These are phyloP conservation scores for Claviceps spartinae DNA, from an alignment of 2,329 filamentous ascomycete genomes.

Conservation along the genomic window DNA sequence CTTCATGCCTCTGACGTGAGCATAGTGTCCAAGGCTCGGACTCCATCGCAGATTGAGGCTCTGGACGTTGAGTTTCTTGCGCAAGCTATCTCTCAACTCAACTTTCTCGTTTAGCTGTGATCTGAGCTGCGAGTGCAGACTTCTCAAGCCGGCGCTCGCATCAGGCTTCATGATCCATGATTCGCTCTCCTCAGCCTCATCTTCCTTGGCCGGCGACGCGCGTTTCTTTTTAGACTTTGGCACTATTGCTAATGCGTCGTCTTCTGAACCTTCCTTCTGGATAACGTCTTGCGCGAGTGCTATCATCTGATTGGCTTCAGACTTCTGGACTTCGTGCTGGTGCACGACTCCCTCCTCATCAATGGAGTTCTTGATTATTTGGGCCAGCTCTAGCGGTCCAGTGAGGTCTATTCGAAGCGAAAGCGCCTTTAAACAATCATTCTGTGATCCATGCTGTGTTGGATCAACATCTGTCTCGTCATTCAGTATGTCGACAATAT, in stretches of 20 bases:
- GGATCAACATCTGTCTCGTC: constrained; percentile 10
- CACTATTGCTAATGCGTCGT: constrained; percentile 36
- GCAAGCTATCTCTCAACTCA: constrained; percentile 46
- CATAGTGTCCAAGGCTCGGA: constrained; percentile 76
- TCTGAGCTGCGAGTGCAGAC: constrained; percentile 56
- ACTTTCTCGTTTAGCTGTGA: constrained; percentile 46
- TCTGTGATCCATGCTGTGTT: constrained; percentile 4
- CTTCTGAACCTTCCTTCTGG: constrained; percentile 48
- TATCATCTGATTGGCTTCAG: constrained; percentile 55
- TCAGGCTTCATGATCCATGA: constrained; percentile 52
- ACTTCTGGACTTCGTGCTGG: constrained; percentile 64
- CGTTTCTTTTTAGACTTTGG: constrained; percentile 39
- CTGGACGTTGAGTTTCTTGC: constrained; percentile 43
- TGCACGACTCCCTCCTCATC: constrained; percentile 84
- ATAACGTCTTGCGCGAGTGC: constrained; percentile 61
- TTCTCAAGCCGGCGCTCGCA: constrained; percentile 52
- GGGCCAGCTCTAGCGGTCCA: constrained; percentile 54
- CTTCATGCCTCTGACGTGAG: constrained; percentile 68
- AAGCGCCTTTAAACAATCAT: constrained; percentile 30
- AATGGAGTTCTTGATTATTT: constrained; percentile 61
- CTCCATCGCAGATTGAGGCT: constrained; percentile 75
- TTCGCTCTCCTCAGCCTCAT: constrained; percentile 46
- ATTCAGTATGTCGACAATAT: constrained; percentile 41
- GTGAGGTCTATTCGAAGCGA: constrained; percentile 49
- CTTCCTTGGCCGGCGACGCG: constrained; percentile 34